Percentiles rank a stretch among this genome's conserved stretches.
Conservation (phyloP, 2,329 filamentous ascomycete species). For the Aspergillus pseudoterreus region DNA sequence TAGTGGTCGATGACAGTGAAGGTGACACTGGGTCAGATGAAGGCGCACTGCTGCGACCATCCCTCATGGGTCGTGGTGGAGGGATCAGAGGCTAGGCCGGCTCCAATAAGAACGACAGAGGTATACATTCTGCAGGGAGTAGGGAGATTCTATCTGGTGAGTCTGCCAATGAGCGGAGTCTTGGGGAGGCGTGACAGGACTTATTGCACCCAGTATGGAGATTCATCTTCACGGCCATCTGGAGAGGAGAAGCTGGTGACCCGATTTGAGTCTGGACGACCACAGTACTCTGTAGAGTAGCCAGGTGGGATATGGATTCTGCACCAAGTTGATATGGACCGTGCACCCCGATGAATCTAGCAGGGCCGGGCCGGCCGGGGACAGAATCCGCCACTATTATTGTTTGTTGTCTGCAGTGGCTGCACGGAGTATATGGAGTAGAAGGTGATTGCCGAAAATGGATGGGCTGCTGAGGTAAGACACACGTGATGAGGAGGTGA, state of each 20-base stretch:
- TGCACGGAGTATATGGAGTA: too few species aligned
- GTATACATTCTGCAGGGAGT: neutral
- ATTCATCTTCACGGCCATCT: too few species aligned
- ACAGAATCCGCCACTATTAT: neutral
- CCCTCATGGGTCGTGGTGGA: neutral
- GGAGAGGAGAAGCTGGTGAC: too few species aligned
- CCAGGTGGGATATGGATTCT: neutral
- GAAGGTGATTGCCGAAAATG: neutral
- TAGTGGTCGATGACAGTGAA: neutral
- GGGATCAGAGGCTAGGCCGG: neutral
- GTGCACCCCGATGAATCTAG: conserved; percentile 9
- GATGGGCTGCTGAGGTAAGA: neutral
- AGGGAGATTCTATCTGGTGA: neutral
- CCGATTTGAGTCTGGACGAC: too few species aligned
- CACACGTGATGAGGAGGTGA: conserved; percentile 27
- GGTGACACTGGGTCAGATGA: conserved; percentile 1
- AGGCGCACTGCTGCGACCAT: neutral
- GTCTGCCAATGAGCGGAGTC: neutral
- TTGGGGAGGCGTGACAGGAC: neutral
- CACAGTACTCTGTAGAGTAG: neutral
- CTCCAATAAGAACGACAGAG: neutral
- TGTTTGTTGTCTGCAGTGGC: too few species aligned
- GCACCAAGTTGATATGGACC: conserved; percentile 4
- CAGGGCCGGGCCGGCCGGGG: conserved; percentile 16
- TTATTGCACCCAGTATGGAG: too few species aligned